phyloP scores from a whole-genome alignment of 2,329 filamentous ascomycete genomes.

The Fonsecaea nubica region DNA sequence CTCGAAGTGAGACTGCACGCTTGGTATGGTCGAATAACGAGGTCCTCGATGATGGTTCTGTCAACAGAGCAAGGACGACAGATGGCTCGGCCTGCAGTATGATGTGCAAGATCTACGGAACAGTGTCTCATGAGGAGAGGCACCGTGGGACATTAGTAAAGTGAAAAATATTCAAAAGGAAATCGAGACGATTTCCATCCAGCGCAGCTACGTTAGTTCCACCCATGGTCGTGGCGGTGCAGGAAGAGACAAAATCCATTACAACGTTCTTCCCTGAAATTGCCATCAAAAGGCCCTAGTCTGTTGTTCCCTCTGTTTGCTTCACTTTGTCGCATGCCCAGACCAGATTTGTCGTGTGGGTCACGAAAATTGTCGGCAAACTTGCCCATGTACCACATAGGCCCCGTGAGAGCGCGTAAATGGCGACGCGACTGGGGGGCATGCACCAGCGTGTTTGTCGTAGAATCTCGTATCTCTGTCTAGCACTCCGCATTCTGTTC shows the following conservation, averaged over 20 bases:
- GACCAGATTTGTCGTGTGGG: background rate
- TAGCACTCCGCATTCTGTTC: background rate
- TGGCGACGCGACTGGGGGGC: slow-evolving; percentile 10
- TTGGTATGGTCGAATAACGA: background rate
- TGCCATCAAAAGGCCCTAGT: background rate
- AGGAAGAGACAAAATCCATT: background rate
- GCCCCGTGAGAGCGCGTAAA: slow-evolving; percentile 11
- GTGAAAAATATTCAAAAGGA: background rate
- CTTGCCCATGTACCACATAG: background rate
- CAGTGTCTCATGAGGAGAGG: background rate
- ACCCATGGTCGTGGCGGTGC: background rate
- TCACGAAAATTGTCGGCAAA: background rate
- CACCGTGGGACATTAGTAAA: background rate
- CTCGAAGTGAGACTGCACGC: slow-evolving; percentile 6
- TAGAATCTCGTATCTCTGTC: background rate
- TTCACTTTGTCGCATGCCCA: background rate
- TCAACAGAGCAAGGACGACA: background rate
- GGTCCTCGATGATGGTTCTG: background rate
- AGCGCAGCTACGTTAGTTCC: background rate
- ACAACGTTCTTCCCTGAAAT: background rate
- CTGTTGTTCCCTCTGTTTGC: background rate
- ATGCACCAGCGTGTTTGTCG: background rate
- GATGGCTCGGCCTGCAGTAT: background rate
- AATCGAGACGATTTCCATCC: slow-evolving; percentile 1
- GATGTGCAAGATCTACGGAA: background rate